phyloP scores from a whole-genome alignment of 2,329 filamentous ascomycete genomes.

The Penicillium sp. region DNA sequence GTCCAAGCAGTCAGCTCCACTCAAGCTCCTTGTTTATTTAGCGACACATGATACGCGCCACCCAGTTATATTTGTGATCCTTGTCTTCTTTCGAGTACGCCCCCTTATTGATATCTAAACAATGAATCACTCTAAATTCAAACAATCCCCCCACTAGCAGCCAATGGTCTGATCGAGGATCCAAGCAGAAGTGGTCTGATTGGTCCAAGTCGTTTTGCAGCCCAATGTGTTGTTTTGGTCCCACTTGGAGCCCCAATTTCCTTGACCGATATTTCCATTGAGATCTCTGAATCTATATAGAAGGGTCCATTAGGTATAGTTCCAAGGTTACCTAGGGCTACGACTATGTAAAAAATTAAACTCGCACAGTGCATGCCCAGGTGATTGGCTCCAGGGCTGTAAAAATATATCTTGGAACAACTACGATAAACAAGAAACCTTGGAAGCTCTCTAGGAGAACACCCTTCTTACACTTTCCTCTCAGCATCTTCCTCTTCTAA shows the following conservation, averaged over 20 bases:
- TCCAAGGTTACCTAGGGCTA: background rate
- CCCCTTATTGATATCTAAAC: background rate
- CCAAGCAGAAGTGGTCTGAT: conserved; percentile 4
- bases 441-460: too few species aligned
- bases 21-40: conserved; percentile 21
- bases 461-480: too few species aligned
- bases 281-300: background rate
- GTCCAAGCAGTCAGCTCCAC: conserved; percentile 19
- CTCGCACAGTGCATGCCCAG: too few species aligned
- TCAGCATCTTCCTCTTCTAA: too few species aligned
- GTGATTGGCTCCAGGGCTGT: too few species aligned
- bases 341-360: too few species aligned
- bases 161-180: background rate
- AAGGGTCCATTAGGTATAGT: background rate
- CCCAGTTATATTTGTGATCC: background rate
- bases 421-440: too few species aligned
- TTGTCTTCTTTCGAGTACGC: background rate
- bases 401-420: too few species aligned
- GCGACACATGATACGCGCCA: background rate
- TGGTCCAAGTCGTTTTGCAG: background rate
- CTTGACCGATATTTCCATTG: conserved; percentile 5
- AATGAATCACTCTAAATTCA: background rate
- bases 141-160: background rate
- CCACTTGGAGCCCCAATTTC: conserved; percentile 1
- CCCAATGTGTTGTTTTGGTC: conserved; percentile 11